Evolutionary conservation across 164 flowering plant genomes (phyloP).

Genomic region (Buxus sempervirens): DNA sequence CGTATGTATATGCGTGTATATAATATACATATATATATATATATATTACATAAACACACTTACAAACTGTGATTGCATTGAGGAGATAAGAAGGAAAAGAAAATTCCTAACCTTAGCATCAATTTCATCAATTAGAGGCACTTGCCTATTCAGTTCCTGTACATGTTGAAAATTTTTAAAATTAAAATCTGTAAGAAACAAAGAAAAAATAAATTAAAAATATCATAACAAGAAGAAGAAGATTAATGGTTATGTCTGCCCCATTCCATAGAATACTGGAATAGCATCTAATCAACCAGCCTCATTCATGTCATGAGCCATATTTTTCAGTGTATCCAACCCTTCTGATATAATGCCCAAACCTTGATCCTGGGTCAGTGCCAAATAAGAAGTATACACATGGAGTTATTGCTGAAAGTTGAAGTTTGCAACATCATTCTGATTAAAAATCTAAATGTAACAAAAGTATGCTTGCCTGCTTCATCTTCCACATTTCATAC

Average conservation of each 20-base stretch:
- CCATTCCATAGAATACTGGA: background rate
- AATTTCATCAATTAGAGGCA: conserved; percentile 94
- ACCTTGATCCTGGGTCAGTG: conserved; percentile 73
- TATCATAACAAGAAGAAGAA: background rate
- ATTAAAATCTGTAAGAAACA: no score
- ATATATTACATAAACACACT: no score
- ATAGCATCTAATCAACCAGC: conserved; percentile 28
- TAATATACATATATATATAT: no score
- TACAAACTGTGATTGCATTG: background rate
- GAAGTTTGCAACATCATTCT: background rate
- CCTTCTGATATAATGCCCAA: conserved; percentile 86
- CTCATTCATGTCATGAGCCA: conserved; percentile 99
- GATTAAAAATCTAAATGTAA: background rate
- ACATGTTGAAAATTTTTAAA: conserved; percentile 16
- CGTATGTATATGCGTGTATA: no score
- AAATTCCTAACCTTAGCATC: conserved; percentile 67
- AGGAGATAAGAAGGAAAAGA: background rate
- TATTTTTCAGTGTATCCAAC: conserved; percentile 79
- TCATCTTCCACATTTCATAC: conserved; percentile 87
- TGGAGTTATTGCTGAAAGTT: background rate
- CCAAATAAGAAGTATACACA: background rate
- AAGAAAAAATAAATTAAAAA: no score
- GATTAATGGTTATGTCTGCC: background rate
- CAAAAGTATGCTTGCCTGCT: conserved; percentile 49
- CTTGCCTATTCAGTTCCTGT: conserved; percentile 97